Base-by-base conservation (phyloP, 257 asterid genomes). In the Solanum bulbocastanum region DNA sequence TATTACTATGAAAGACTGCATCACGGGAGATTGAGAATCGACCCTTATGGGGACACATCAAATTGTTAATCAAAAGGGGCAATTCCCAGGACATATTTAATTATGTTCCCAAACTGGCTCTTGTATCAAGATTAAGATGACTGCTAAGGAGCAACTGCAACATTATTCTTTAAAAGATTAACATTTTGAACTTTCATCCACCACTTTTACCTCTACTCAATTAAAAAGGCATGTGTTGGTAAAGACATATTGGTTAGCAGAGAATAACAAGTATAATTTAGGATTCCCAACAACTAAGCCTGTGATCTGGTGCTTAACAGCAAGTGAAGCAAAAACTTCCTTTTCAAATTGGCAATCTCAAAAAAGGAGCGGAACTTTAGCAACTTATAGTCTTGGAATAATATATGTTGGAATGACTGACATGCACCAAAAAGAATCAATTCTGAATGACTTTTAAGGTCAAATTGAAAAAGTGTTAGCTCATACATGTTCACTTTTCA, bases 401-500 rank as follows among this genome's bases (percentile, higher is more conserved):
- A 32, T 46, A 33, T 82, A 49, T 49, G 86, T 49, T 82, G 10
- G 42, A 20, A 30, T 49, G 30, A 32, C 86, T 18, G 32, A 49
- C 32, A 49, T 30, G 86, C 40, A 30, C 30, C 20, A 1, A 49
- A 3, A 81, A 82, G 8, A 40, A 82, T 49, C 12, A 32, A 81
- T 74, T 52, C 13, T 25, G 35, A 86, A 49, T 52, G 58, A 33
- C 12, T 33, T 73, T n/a, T 20, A n/a, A 73, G 60, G 88, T 60
- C 68, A 86, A 69, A 66, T 12, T 42, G 74, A n/a, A 52, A n/a
- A 72, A 73, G 68, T 74, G 46, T 86, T 68, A 86, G 83, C 74
- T 86, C 91, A 90, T 94, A 97, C 99, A 86, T 97, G 97, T 91
- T 93, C 92, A 13, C 89, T 91, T 91, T 90, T 93, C 90, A 94